Conservation (phyloP, 1,284 basidiomycete species). For the Lentinus polychrous region DNA sequence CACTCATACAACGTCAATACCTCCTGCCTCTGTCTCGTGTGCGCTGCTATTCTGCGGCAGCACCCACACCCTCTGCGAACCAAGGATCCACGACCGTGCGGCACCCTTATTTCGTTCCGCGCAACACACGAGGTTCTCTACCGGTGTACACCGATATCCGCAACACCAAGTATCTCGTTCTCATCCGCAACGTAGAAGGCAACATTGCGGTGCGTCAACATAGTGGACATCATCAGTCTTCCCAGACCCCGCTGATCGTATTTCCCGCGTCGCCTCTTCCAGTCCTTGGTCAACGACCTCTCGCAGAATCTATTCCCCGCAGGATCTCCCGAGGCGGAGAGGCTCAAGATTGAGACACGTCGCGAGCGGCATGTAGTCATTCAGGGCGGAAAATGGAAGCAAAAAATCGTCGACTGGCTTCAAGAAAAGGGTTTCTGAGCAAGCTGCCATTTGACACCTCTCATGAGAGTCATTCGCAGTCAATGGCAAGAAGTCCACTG, state of each 20-base stretch:
- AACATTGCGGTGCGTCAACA: constrained; percentile 29
- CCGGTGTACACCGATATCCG: constrained; percentile 70
- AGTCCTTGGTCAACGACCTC: constrained; percentile 5
- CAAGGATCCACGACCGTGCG: constrained; percentile 9
- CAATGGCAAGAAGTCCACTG: not conserved
- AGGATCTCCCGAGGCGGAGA: constrained; percentile 37
- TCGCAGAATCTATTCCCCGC: constrained; percentile 9
- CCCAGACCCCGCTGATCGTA: not conserved
- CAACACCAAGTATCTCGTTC: constrained; percentile 47
- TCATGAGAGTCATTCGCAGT: not conserved
- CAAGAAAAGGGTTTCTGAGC: constrained; percentile 50
- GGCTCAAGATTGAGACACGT: constrained; percentile 39
- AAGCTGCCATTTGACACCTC: not conserved
- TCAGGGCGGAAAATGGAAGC: constrained; percentile 52
- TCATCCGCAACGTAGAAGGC: constrained; percentile 43
- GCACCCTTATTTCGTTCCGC: constrained; percentile 51
- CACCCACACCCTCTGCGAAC: constrained; percentile 4
- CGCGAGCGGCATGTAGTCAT: constrained; percentile 47
- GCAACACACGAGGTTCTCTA: constrained; percentile 56
- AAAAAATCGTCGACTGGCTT: constrained; percentile 52
- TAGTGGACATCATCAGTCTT: constrained; percentile 7
- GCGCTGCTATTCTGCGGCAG: constrained; percentile 8
- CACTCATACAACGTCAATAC: not conserved
- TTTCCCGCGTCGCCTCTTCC: not conserved
- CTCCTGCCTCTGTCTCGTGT: not conserved